Evolutionary conservation across 768 basidiomycete species (phyloP).

Genomic region (Arthromyces matolae): DNA sequence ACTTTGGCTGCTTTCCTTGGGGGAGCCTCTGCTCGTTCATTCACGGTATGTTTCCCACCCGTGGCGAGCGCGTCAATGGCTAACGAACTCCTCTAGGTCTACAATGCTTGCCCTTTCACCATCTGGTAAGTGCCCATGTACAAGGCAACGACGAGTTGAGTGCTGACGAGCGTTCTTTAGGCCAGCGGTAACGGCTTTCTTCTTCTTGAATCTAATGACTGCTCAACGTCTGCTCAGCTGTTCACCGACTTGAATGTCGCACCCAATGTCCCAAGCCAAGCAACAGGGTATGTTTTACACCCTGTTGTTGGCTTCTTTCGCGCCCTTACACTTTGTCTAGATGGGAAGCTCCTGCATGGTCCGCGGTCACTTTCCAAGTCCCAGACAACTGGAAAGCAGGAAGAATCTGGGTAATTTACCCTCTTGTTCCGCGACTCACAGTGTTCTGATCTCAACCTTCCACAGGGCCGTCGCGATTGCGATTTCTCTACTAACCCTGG

Average conservation of each 20-base stretch:
- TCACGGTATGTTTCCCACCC: slow-evolving; percentile 36
- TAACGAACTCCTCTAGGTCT: slow-evolving; percentile 29
- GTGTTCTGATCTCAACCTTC: not conserved
- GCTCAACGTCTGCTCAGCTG: slow-evolving; percentile 32
- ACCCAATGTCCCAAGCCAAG: slow-evolving; percentile 37
- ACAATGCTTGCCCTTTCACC: slow-evolving; percentile 64
- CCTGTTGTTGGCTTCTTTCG: not conserved
- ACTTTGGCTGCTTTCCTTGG: slow-evolving; percentile 20
- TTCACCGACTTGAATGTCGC: slow-evolving; percentile 58
- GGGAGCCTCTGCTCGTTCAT: slow-evolving; percentile 42
- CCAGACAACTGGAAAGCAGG: slow-evolving; percentile 65
- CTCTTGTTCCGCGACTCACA: not conserved
- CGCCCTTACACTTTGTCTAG: slow-evolving; percentile 15
- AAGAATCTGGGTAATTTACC: slow-evolving; percentile 49
- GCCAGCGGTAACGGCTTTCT: slow-evolving; percentile 35
- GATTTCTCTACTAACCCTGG: slow-evolving; percentile 51
- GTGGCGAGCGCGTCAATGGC: not conserved
- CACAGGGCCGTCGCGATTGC: slow-evolving; percentile 61
- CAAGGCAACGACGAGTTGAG: not conserved
- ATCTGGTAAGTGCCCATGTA: slow-evolving; percentile 45
- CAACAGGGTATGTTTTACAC: slow-evolving; percentile 39
- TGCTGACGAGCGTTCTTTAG: slow-evolving; percentile 16
- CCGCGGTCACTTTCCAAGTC: slow-evolving; percentile 46
- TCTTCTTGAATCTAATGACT: not conserved
- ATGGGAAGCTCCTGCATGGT: slow-evolving; percentile 37